These are phyloP conservation scores for Sugiyamaella valdiviana DNA, from an alignment of 805 yeast genomes.

Conservation along the genomic window DNA sequence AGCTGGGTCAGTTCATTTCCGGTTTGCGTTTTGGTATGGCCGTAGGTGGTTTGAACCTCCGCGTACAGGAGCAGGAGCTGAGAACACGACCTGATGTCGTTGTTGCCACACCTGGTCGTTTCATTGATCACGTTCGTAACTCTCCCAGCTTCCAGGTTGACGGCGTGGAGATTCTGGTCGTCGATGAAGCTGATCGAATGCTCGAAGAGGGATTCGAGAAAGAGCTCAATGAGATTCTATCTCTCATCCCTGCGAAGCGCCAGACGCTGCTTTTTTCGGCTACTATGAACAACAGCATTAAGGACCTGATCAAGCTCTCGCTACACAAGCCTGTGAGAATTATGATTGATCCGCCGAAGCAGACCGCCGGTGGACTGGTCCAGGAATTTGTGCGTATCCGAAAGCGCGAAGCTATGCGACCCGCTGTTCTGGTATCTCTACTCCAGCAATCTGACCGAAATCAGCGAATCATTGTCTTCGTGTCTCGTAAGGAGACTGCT, in stretches of 20 bases:
- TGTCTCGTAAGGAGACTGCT: conserved; percentile 85
- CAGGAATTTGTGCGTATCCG: conserved; percentile 95
- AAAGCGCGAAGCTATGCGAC: conserved; percentile 75
- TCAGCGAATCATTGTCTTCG: conserved; percentile 81
- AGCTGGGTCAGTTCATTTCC: conserved; percentile 68
- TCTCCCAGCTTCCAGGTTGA: conserved; percentile 91
- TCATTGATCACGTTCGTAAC: conserved; percentile 93
- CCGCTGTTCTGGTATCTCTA: conserved; percentile 71
- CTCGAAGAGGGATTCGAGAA: conserved; percentile 97
- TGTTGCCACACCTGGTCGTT: conserved; percentile 97
- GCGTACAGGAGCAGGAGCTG: conserved; percentile 93
- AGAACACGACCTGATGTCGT: conserved; percentile 92
- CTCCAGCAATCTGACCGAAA: conserved; percentile 63
- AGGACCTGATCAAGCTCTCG: conserved; percentile 79
- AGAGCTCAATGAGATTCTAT: conserved; percentile 84
- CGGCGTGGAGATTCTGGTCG: conserved; percentile 80
- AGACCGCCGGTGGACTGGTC: conserved; percentile 81
- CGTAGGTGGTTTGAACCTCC: conserved; percentile 93
- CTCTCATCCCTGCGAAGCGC: conserved; percentile 80
- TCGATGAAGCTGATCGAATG: conserved; percentile 99
- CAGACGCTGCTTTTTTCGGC: conserved; percentile 95
- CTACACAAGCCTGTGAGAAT: conserved; percentile 86
- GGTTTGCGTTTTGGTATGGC: conserved; percentile 87
- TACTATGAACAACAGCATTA: conserved; percentile 92
- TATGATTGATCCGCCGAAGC: conserved; percentile 94